Evolutionary conservation across 345 rosid species (phyloP), one percentile per base, ranked within the genome.

Genomic region (Arabis alpina): DNA sequence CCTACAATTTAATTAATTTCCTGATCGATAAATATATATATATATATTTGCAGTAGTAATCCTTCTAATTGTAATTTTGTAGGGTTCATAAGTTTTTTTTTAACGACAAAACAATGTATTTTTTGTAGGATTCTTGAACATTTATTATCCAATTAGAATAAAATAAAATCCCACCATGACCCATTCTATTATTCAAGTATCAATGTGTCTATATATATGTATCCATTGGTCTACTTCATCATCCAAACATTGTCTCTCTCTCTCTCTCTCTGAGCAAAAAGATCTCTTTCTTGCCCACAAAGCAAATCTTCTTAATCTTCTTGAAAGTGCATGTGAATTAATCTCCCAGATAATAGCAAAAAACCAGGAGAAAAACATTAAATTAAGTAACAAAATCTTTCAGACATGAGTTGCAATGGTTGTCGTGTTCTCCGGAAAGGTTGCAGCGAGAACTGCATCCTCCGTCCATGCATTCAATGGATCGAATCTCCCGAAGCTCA

Each of bases 391-490:
- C 32, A 0, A 48, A 11, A 19, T 34, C 24, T 42, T 19, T 40
- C 13, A 6, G 34, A 10, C 3, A 88, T 92, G 98, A 92, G 98
- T 77, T 92, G 98, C 70, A 92, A 86, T 70, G 96, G 96, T 4
- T 89, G 98, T 57, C 80, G 98, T 34, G 81, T 89, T 51, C 85
- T 92, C 1, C 88, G 98, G 12, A 92, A 89, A 76, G 96, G 96
- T 2, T 92, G 98, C 82, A 83, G 87, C 49, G 94, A 89, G 4
- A 71, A 75, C 45, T 92, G 98, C 76, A 79, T 81, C 66, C 92
- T 92, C 53, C 83, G 94, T 41, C 87, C 87, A 36, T 84, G 85
- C 75, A 76, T 92, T 6, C 86, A 81, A 51, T 85, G 85, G 83
- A 78, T 92, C 64, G 83, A 80, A 23, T 67, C 76, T 8, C 67